Conservation (phyloP, 441 rosid species). For the Populus hybrid region DNA sequence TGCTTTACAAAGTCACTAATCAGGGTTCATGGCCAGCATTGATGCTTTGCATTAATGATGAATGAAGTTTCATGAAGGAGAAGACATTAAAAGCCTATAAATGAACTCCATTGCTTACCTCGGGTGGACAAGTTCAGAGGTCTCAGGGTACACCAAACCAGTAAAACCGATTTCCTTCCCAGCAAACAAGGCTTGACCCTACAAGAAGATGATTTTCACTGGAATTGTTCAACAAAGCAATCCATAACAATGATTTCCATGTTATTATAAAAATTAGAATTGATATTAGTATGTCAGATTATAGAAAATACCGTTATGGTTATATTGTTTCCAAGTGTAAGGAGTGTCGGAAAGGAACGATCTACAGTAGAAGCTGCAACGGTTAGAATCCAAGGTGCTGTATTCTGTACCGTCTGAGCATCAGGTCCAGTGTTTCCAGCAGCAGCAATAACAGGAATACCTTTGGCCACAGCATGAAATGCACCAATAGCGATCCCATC, state of each 20-base stretch:
- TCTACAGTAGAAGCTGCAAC: conserved; percentile 55
- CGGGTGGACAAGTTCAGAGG: conserved; percentile 2
- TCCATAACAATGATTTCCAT: too few species aligned
- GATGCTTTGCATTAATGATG: too few species aligned
- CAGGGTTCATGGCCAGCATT: conserved; percentile 16
- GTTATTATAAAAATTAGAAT: too few species aligned
- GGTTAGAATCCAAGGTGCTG: conserved; percentile 52
- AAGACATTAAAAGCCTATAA: too few species aligned
- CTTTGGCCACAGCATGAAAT: conserved; percentile 46
- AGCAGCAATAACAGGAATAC: conserved; percentile 43
- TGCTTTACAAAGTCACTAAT: too few species aligned
- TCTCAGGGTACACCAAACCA: conserved; percentile 34
- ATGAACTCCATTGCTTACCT: too few species aligned
- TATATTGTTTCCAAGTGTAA: conserved; percentile 42
- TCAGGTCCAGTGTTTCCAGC: conserved; percentile 47
- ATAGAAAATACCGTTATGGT: conserved; percentile 26
- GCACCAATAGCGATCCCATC: conserved; percentile 45
- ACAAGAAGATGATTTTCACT: neutral
- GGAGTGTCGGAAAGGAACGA: conserved; percentile 35
- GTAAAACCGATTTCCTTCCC: conserved; percentile 33
- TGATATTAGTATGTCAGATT: too few species aligned
- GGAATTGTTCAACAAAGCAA: too few species aligned
- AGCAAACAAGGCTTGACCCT: conserved; percentile 42
- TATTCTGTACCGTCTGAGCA: conserved; percentile 39
- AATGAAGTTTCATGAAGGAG: too few species aligned